Conservation (phyloP, 768 basidiomycete species). For the Gelatoporia subvermispora region DNA sequence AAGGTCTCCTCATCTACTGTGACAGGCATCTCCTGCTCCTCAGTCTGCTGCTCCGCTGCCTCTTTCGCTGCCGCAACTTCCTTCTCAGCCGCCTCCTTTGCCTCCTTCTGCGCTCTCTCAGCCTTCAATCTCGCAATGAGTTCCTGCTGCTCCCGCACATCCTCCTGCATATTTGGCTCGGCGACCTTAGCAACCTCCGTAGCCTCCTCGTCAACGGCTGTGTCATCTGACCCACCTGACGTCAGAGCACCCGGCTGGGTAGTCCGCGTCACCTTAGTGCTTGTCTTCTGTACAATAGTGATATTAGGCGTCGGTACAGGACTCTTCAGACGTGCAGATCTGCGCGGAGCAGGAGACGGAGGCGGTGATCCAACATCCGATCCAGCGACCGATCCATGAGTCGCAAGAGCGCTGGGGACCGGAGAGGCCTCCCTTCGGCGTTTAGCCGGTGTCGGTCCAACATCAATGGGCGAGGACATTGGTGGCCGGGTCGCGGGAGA, state of each 20-base stretch:
- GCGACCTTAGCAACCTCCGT: conserved; percentile 48
- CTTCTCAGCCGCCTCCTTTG: conserved; percentile 10
- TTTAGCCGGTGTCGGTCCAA: conserved; percentile 45
- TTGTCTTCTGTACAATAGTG: conserved; percentile 28
- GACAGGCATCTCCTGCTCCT: conserved; percentile 11
- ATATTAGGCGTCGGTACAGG: conserved; percentile 36
- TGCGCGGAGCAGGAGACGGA: conserved; percentile 28
- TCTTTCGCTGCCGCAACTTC: conserved; percentile 22
- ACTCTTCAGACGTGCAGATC: conserved; percentile 39
- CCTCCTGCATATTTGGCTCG: conserved; percentile 58
- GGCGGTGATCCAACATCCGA: conserved; percentile 8
- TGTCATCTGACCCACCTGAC: conserved; percentile 56
- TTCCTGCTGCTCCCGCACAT: conserved; percentile 73
- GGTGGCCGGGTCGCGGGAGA: conserved; percentile 37
- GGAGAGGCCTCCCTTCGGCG: conserved; percentile 62
- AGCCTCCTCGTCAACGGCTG: conserved; percentile 50
- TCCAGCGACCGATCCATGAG: conserved; percentile 22
- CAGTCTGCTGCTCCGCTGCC: conserved; percentile 10
- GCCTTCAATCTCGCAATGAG: conserved; percentile 70
- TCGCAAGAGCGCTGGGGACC: conserved; percentile 14
- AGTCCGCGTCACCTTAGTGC: conserved; percentile 31
- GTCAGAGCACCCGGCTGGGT: conserved; percentile 35
- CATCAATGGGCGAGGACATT: conserved; percentile 23
- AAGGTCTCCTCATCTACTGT: conserved; percentile 9
- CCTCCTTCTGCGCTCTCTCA: conserved; percentile 36